These are phyloP conservation scores for Penicillium robsamsonii DNA, from an alignment of 495 filamentous ascomycete genomes.

Conservation along the genomic window DNA sequence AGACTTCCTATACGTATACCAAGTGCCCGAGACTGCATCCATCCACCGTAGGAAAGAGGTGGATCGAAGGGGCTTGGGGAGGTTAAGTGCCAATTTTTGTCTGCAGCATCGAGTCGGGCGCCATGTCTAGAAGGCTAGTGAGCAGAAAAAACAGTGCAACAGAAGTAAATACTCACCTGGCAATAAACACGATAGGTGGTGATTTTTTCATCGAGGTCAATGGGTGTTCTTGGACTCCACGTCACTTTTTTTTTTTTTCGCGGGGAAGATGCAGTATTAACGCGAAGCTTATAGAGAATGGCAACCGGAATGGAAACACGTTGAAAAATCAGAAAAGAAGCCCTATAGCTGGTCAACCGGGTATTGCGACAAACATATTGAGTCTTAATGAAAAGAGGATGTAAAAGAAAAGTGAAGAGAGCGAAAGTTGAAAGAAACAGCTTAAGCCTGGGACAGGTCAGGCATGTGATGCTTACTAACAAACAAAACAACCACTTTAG, in stretches of 20 bases:
- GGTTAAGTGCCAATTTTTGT: slow-evolving; percentile 93
- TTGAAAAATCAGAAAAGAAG: neutral
- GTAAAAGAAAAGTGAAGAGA: neutral
- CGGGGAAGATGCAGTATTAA: neutral
- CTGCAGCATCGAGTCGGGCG: slow-evolving; percentile 85
- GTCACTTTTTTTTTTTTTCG: neutral
- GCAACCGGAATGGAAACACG: neutral
- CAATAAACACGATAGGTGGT: slow-evolving; percentile 74
- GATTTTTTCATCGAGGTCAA: slow-evolving; percentile 50
- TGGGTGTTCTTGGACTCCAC: neutral
- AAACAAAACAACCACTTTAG: too few relatives aligned
- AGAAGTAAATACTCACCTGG: slow-evolving; percentile 55
- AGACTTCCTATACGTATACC: slow-evolving; percentile 78
- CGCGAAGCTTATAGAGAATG: neutral
- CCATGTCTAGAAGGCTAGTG: slow-evolving; percentile 64
- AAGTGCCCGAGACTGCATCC: slow-evolving; percentile 77
- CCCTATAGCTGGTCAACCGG: slow-evolving; percentile 3
- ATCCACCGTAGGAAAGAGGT: slow-evolving; percentile 91
- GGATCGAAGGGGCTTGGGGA: slow-evolving; percentile 95
- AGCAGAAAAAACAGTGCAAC: neutral
- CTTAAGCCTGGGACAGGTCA: neutral
- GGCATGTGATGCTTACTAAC: slow-evolving; percentile 1
- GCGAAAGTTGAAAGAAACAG: neutral
- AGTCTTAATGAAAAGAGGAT: neutral
- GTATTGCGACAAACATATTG: slow-evolving; percentile 2